Base-by-base conservation (phyloP, 352 stramenopile genomes). In the Pythium dissotocum region DNA sequence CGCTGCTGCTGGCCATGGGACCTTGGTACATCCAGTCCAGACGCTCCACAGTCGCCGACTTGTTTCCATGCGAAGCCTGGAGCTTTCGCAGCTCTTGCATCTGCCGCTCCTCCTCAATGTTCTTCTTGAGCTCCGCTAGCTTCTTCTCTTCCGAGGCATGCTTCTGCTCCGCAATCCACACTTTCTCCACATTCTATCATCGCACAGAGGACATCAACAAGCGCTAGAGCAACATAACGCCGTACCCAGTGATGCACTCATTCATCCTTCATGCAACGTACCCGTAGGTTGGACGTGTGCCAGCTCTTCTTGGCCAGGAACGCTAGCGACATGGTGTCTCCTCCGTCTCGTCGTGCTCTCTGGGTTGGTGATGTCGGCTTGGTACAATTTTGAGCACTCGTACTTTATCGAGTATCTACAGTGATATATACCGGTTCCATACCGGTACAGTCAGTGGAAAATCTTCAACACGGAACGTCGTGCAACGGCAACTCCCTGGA, bases 241-340 rank as follows among this genome's bases (percentile, higher is more conserved):
- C 2, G 13, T 35, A 36, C 9, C 21, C 4, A 21, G 24, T 24
- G 58, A n/a, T 18, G 7, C 32, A 42, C 16, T 58, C 16, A 24
- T 32, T 7, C 6, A 13, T 21, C 1, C 6, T 9, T 14, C 14
- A 52, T 30, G 44, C 13, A 21, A 87, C 75, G 72, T 80, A 95
- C 88, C 40, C 82, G 88, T 33, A 98, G 77, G 65, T 99, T 99
- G 65, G 93, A 89, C 58, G 94, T 98, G 75, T 99, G 95, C 95
- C 95, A 99, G 87, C 93, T 98, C 88, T 98, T 99, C 90, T 98
- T 99, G 81, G 83, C 82, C 73, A 97, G 86, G 78, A 98, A 99
- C 72, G 83, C 91, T 72, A 97, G 89, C 70, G 84, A 97, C 77
- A 96, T 96, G 28, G 44, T 72, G 35, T 4, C 55, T 24, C 44